A percentile compares a stretch with the other conserved stretches of the same genome.
These are phyloP conservation scores for Entonaema liquescens DNA, from an alignment of 495 filamentous ascomycete genomes.

Conservation along the genomic window DNA sequence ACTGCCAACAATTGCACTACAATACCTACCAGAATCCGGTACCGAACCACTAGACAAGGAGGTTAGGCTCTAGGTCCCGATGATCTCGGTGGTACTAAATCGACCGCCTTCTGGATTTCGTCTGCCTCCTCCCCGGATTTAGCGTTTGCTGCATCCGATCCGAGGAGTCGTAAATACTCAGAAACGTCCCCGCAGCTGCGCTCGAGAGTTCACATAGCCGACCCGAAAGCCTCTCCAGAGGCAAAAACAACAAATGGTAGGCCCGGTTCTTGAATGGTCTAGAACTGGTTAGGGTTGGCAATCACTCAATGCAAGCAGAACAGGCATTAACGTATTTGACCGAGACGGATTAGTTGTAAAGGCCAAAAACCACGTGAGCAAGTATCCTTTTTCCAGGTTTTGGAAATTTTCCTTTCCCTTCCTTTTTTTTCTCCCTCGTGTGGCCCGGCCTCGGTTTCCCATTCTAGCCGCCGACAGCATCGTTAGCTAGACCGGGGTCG, in stretches of 20 bases:
- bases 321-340: constrained; percentile 40
- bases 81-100: constrained; percentile 44
- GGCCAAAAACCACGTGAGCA: constrained; percentile 27
- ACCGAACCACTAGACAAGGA: constrained; percentile 24
- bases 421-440: background rate
- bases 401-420: constrained; percentile 8
- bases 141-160: constrained; percentile 1
- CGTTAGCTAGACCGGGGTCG: constrained; percentile 23
- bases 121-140: constrained; percentile 2
- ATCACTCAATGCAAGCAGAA: constrained; percentile 35
- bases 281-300: constrained; percentile 31
- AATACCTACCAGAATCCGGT: constrained; percentile 25
- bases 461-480: constrained; percentile 39
- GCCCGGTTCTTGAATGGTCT: constrained; percentile 18
- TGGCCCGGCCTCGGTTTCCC: constrained; percentile 39
- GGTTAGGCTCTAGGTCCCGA: constrained; percentile 22
- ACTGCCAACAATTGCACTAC: constrained; percentile 25
- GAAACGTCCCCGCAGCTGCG: constrained; percentile 18
- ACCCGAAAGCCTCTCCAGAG: constrained; percentile 9
- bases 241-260: background rate
- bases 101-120: constrained; percentile 16
- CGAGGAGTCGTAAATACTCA: constrained; percentile 3
- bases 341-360: constrained; percentile 21
- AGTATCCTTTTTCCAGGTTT: constrained; percentile 14
- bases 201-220: background rate